These are phyloP conservation scores for Yamadazyma membranifaciens DNA, from an alignment of 1,139 yeast genomes.

Conservation along the genomic window DNA sequence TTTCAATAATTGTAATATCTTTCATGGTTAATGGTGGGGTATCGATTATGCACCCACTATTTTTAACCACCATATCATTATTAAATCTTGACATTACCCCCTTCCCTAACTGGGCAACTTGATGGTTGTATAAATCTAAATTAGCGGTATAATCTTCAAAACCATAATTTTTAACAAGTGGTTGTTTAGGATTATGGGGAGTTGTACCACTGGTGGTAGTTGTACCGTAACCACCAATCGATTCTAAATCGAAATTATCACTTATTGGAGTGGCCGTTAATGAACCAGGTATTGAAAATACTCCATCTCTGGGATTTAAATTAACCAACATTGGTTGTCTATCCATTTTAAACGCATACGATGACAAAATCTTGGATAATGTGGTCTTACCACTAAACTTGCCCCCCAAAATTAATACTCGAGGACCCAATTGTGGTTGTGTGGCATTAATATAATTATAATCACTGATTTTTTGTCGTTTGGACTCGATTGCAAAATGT, in stretches of 20 bases:
- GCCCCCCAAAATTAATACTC: slow-evolving; percentile 73
- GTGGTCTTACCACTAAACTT: slow-evolving; percentile 76
- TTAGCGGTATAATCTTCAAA: slow-evolving; percentile 60
- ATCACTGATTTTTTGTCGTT: slow-evolving; percentile 43
- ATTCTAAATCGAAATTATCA: slow-evolving; percentile 76
- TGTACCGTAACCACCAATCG: slow-evolving; percentile 74
- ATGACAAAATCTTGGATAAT: slow-evolving; percentile 61
- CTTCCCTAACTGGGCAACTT: slow-evolving; percentile 56
- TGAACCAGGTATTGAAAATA: slow-evolving; percentile 81
- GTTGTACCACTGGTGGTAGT: slow-evolving; percentile 85
- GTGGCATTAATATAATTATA: slow-evolving; percentile 19
- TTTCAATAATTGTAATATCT: slow-evolving; percentile 55
- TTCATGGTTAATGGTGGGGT: slow-evolving; percentile 65
- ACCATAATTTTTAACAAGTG: slow-evolving; percentile 80
- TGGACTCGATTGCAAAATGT: slow-evolving; percentile 72
- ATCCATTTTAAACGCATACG: slow-evolving; percentile 76
- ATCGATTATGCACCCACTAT: slow-evolving; percentile 72
- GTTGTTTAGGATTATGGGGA: slow-evolving; percentile 80
- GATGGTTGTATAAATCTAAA: slow-evolving; percentile 56
- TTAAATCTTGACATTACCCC: slow-evolving; percentile 57
- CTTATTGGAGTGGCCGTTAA: slow-evolving; percentile 82
- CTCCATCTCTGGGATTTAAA: slow-evolving; percentile 78
- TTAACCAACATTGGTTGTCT: slow-evolving; percentile 71
- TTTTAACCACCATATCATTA: slow-evolving; percentile 50
- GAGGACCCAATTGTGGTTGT: slow-evolving; percentile 48